phyloP scores from a whole-genome alignment of 139 green algal genomes.

The Chara braunii region DNA sequence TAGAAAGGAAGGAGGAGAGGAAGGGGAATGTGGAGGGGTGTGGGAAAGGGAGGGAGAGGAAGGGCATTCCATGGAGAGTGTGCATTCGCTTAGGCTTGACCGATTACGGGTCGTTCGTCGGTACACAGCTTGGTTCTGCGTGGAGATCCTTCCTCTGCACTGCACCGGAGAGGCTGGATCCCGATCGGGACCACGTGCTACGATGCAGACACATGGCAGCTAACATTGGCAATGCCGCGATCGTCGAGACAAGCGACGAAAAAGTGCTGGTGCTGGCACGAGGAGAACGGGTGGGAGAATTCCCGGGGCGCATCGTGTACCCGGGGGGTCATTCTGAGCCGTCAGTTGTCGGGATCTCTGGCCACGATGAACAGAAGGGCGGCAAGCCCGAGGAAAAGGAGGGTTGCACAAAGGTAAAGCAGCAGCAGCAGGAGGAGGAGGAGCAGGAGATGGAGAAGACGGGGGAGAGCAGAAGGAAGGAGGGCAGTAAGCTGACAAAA shows the following conservation, averaged over 20 bases:
- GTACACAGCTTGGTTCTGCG: conserved; percentile 9
- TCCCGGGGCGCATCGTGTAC: conserved; percentile 26
- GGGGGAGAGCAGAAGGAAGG: too few species aligned
- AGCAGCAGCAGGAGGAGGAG: too few species aligned
- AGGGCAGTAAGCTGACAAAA: too few species aligned
- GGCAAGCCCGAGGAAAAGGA: too few species aligned
- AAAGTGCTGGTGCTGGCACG: conserved; percentile 29
- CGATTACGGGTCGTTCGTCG: conserved; percentile 4
- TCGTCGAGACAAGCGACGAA: conserved; percentile 17
- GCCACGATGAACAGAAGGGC: too few species aligned
- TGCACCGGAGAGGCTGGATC: background rate
- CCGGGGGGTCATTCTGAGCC: conserved; percentile 37
- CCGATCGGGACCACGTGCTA: background rate
- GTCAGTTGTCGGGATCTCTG: conserved; percentile 6
- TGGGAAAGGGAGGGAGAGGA: background rate
- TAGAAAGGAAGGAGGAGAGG: background rate
- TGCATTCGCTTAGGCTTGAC: background rate
- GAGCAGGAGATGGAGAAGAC: too few species aligned
- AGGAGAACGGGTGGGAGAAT: conserved; percentile 26
- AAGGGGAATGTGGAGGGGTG: conserved; percentile 7
- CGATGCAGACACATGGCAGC: conserved; percentile 15
- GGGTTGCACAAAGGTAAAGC: too few species aligned
- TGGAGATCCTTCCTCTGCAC: conserved; percentile 7
- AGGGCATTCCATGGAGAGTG: background rate
- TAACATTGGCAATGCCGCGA: conserved; percentile 27